Base-by-base conservation (phyloP, 495 filamentous ascomycete genomes). In the Aspergillus homomorphus region DNA sequence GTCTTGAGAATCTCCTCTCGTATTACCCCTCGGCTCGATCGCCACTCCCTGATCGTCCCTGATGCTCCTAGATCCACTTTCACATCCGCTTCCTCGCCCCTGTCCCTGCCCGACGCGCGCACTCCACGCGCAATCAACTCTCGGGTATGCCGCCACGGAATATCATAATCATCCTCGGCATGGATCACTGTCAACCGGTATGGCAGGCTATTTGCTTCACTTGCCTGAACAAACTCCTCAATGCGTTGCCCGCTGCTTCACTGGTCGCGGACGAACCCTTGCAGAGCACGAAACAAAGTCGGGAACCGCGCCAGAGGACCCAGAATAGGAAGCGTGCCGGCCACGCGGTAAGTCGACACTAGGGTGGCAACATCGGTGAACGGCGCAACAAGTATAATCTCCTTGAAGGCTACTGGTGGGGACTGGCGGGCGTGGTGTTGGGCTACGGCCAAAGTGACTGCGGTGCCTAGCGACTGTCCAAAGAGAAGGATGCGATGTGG, bases 381-480 rank as follows among this genome's bases (percentile, higher is more conserved):
- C 14, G 76, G 74, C 15, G 76, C 76, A 20, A 77, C 67, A 10
- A 77, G 60, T 21, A 77, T 64, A 12, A 57, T 67, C 19, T 71
- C 73, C 24, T 70, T 66, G 54, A 77, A 73, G 4, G 65, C 52
- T 7, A 67, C 57, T 1, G 73, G 71, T 8, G 63, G 65, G 16
- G 64, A 61, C 56, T 70, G 67, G 14, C 64, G 41, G 50, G 78
- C 74, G 57, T 87, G 88, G 46, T 81, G 76, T 46, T 89, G 82
- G 0, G 80, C 82, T 1, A 87, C 77, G n/a, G 75, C 90, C 19
- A 84, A 66, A 20, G 80, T 80, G 0, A 93, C 87, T 1, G 87
- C 90, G 0, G 91, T 92, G 26, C 91, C 90, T 20, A 95, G 80
- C 57, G 83, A 88, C 62, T 94, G 90, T 38, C 87, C 88, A 24